These are phyloP conservation scores for Leccinum barrowsii DNA, from an alignment of 768 basidiomycete species.

Conservation along the genomic window DNA sequence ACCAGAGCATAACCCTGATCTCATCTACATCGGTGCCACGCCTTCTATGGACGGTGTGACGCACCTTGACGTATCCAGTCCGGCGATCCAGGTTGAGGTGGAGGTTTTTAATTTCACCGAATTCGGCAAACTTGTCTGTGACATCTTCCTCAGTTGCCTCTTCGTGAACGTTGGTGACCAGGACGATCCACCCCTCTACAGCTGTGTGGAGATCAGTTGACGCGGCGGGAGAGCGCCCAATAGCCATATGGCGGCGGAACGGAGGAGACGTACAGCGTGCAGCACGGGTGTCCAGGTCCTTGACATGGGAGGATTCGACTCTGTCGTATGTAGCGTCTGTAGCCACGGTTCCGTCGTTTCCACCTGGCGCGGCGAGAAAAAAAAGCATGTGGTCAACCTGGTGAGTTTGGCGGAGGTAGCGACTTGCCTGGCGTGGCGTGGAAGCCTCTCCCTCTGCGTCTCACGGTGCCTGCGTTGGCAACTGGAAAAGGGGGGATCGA, in stretches of 20 bases:
- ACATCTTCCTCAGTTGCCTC: conserved; percentile 98
- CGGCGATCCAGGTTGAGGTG: conserved; percentile 95
- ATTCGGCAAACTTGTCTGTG: conserved; percentile 94
- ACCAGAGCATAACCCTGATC: conserved; percentile 93
- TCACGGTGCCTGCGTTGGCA: conserved; percentile 62
- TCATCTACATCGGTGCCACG: neutral
- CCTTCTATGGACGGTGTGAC: conserved; percentile 10
- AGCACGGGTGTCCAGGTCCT: conserved; percentile 72
- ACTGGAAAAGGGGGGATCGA: conserved; percentile 33
- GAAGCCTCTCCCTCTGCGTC: conserved; percentile 83
- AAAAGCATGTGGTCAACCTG: conserved; percentile 9
- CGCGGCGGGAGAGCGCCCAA: neutral
- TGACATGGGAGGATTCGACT: conserved; percentile 64
- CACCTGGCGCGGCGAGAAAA: conserved; percentile 38
- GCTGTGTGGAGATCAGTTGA: conserved; percentile 47
- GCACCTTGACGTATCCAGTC: conserved; percentile 97
- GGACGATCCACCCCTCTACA: conserved; percentile 98
- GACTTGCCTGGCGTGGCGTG: conserved; percentile 60
- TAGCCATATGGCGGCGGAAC: conserved; percentile 5
- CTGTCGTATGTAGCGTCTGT: conserved; percentile 77
- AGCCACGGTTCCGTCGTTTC: conserved; percentile 54
- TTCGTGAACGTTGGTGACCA: conserved; percentile 95
- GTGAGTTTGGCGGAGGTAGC: conserved; percentile 8
- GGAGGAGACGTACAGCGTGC: conserved; percentile 67
- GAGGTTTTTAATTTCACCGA: conserved; percentile 95